A percentile compares a stretch with the other conserved stretches of the same genome.
Evolutionary conservation across 768 basidiomycete genomes (phyloP).

Genomic region (Podaxis sp.): DNA sequence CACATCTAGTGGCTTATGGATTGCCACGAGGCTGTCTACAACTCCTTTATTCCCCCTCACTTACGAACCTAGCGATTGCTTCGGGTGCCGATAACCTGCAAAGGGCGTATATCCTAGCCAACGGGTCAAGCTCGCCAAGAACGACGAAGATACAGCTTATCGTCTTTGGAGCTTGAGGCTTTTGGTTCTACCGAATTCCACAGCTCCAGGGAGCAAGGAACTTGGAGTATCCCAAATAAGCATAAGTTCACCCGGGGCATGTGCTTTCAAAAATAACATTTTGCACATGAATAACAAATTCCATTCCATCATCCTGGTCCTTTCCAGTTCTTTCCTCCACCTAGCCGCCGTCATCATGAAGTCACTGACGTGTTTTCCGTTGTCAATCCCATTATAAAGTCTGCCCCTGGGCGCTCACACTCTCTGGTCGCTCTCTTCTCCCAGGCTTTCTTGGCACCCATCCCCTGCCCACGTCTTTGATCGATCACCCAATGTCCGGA

Average conservation of each 20-base stretch:
- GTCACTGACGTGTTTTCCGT: slow-evolving; percentile 7
- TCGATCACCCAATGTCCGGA: neutral
- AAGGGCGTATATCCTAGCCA: neutral
- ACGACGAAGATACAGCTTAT: neutral
- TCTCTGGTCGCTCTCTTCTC: neutral
- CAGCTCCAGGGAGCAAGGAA: neutral
- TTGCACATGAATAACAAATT: neutral
- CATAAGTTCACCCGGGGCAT: neutral
- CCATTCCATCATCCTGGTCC: neutral
- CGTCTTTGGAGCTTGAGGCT: too few relatives aligned
- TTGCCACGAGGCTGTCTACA: neutral
- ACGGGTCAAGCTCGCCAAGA: neutral
- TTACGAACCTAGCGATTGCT: neutral
- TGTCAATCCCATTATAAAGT: neutral
- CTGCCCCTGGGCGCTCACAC: neutral
- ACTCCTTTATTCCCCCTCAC: neutral
- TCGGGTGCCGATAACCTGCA: neutral
- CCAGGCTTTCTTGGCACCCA: neutral
- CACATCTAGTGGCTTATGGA: too few relatives aligned
- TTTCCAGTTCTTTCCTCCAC: neutral
- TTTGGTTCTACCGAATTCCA: neutral
- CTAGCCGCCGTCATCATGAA: slow-evolving; percentile 8
- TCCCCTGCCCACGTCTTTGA: neutral
- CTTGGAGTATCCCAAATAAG: neutral
- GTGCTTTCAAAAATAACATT: neutral